Evolutionary conservation across 495 filamentous ascomycete genomes (phyloP).

Genomic region (Annulohypoxylon stygium): DNA sequence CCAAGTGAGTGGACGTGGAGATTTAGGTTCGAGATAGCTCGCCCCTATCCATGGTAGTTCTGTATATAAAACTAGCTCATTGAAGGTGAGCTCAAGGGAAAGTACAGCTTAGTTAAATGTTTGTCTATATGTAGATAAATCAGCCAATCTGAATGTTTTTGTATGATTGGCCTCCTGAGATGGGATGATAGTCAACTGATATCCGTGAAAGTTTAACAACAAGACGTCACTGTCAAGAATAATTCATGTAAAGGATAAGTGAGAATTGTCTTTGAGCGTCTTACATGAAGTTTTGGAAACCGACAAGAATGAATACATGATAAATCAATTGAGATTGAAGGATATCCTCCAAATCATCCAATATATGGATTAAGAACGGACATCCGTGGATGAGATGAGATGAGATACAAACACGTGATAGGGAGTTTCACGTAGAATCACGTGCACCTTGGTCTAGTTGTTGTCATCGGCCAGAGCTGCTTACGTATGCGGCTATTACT

Average conservation of each 20-base stretch:
- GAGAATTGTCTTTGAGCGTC: too few species aligned
- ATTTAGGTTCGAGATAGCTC: not conserved
- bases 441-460: not conserved
- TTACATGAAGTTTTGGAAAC: too few species aligned
- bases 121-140: not conserved
- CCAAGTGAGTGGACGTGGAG: not conserved
- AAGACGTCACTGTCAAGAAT: too few species aligned
- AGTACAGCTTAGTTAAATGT: not conserved
- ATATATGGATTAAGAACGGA: not conserved
- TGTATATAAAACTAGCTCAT: not conserved
- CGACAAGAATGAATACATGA: too few species aligned
- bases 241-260: too few species aligned
- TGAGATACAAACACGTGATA: not conserved
- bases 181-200: not conserved
- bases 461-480: slow-evolving; percentile 2
- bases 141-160: not conserved
- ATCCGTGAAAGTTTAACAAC: too few species aligned
- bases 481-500: slow-evolving; percentile 13
- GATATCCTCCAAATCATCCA: too few species aligned
- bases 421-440: not conserved
- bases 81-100: not conserved
- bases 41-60: not conserved
- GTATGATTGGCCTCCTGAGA: not conserved
- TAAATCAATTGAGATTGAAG: too few species aligned
- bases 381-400: not conserved